A percentile compares a stretch with the other conserved stretches of the same genome.
These are phyloP conservation scores for Stentor roeselii DNA, from an alignment of 73 alveolate species.

Conservation along the genomic window DNA sequence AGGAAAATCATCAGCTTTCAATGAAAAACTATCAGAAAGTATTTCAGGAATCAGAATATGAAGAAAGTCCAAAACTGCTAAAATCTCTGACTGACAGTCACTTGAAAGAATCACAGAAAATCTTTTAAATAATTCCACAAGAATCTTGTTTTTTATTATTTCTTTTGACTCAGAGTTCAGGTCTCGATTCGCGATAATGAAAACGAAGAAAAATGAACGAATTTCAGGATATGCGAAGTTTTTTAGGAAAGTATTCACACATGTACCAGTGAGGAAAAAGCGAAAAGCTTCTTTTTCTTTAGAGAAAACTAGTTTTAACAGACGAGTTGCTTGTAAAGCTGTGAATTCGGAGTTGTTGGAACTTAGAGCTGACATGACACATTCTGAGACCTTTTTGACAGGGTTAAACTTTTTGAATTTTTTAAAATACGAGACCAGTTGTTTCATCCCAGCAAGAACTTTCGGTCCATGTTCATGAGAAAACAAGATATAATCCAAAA, in stretches of 20 bases:
- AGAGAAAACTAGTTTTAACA: neutral
- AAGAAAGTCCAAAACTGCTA: neutral
- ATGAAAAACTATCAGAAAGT: neutral
- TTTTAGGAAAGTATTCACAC: neutral
- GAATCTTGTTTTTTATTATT: no score
- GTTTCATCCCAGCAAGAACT: neutral
- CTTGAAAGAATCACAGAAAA: neutral
- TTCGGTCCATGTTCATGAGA: neutral
- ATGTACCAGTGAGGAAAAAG: neutral
- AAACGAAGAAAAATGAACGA: neutral
- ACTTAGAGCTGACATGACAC: neutral
- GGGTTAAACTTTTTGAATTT: conserved; percentile 1
- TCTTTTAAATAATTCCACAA: neutral
- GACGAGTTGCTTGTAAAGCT: neutral
- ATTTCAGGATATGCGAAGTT: neutral
- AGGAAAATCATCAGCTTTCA: neutral
- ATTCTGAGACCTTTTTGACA: neutral
- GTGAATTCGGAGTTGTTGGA: neutral
- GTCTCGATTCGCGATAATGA: neutral
- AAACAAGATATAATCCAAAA: neutral
- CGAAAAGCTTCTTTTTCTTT: neutral
- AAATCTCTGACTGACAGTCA: no score
- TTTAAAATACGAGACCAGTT: neutral
- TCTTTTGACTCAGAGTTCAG: neutral
- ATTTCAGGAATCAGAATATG: neutral